phyloP scores from a whole-genome alignment of 306 rosid species.

The Pterocarpus santalinus region DNA sequence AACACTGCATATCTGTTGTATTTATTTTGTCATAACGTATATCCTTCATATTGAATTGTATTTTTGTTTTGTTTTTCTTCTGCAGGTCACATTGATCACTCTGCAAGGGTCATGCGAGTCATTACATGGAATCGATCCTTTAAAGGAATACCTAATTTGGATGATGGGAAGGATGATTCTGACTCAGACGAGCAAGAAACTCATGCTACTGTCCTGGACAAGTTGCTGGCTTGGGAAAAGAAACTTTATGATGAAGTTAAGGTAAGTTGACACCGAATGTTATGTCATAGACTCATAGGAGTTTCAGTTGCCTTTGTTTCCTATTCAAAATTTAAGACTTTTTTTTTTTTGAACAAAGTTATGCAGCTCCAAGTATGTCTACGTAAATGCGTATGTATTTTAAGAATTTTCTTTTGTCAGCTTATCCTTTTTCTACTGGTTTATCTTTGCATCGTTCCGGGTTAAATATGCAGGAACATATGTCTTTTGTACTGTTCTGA shows the following conservation, averaged over 20 bases:
- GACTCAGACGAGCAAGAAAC: slow-evolving; percentile 87
- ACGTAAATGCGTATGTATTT: neutral
- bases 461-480: neutral
- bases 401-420: neutral
- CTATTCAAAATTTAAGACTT: slow-evolving; percentile 18
- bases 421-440: slow-evolving; percentile 14
- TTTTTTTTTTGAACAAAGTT: neutral
- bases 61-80: neutral
- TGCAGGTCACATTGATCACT: slow-evolving; percentile 95
- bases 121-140: slow-evolving; percentile 96
- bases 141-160: slow-evolving; percentile 63
- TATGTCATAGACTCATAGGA: neutral
- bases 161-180: slow-evolving; percentile 78
- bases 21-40: neutral
- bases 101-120: slow-evolving; percentile 91
- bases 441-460: slow-evolving; percentile 15
- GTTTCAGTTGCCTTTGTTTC: neutral
- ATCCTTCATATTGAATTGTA: slow-evolving; percentile 20
- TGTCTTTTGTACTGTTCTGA: neutral
- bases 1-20: neutral
- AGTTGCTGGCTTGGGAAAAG: slow-evolving; percentile 97
- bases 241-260: slow-evolving; percentile 96
- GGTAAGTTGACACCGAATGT: slow-evolving; percentile 52
- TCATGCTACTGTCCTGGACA: slow-evolving; percentile 93
- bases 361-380: slow-evolving; percentile 11